Base-by-base conservation (phyloP, 163 green algal species). In the Prototheca stagnorum region DNA sequence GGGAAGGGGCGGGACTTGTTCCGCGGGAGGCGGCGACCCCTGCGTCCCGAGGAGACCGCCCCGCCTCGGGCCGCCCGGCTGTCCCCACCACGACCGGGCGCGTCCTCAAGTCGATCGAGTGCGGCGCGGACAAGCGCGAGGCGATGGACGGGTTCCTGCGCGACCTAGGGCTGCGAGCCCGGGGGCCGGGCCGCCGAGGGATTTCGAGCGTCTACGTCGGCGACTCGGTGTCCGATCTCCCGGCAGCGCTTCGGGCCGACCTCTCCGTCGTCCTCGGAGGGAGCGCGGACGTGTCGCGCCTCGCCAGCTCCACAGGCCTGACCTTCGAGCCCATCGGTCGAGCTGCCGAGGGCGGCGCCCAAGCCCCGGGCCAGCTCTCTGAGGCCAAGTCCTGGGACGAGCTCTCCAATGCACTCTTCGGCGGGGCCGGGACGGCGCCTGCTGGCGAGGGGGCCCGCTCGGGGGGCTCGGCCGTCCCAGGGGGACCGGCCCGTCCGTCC, bases 141-240 rank as follows among this genome's bases (percentile, higher is more conserved):
- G 29, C 70, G 33, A 49, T 78, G 19, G 34, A 56, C 14, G 29
- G 57, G 12, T 51, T 78, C 9, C 28, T 63, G 34, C 39, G 51
- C 8, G 41, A 46, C 26, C 26, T 61, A n/a, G 26, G 64, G 49
- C 9, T 33, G 44, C 2, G 51, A 55, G 2, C n/a, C 26, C 5
- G 45, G 62, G 41, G 26, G 39, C 7, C 23, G 47, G 21, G 44
- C 17, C 14, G 29, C 20, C 8, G 35, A 20, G 20, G 40, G n/a
- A n/a, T n/a, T n/a, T n/a, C n/a, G n/a, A n/a, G 64, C 19, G 70
- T 88, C 22, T 90, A 80, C 56, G 56, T 92, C 1, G 82, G 82
- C 0, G 82, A 93, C 61, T 86, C 76, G 0, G 47, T 65, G 14
- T 75, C 72, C n/a, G 82, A 93, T 59, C 36, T 92, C 20, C 49